Conservation (phyloP, 768 basidiomycete species). For the Xerocomellus intermedius region DNA sequence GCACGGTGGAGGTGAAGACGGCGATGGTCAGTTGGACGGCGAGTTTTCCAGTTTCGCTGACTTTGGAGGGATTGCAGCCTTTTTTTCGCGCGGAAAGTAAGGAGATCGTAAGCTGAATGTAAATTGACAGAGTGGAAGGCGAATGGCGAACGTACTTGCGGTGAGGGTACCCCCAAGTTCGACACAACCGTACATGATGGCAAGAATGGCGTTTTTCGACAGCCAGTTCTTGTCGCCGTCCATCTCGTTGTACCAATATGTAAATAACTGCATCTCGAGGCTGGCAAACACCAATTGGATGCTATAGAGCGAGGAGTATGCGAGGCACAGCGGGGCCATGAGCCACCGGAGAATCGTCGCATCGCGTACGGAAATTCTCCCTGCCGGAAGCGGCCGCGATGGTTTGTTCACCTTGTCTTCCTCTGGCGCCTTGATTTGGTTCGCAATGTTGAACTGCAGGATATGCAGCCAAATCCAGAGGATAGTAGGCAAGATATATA, state of each 20-base stretch:
- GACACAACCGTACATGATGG: conserved; percentile 36
- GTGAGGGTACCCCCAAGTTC: conserved; percentile 39
- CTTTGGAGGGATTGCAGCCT: conserved; percentile 22
- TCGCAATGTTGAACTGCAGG: conserved; percentile 44
- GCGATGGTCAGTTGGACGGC: conserved; percentile 37
- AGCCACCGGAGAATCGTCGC: conserved; percentile 39
- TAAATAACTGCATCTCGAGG: conserved; percentile 32
- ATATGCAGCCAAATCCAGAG: conserved; percentile 48
- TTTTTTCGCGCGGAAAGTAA: background rate
- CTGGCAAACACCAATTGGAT: conserved; percentile 33
- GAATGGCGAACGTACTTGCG: conserved; percentile 29
- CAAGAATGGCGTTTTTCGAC: conserved; percentile 39
- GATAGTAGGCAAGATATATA: conserved; percentile 26
- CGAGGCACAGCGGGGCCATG: conserved; percentile 34
- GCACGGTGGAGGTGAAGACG: conserved; percentile 46
- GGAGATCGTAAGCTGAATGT: background rate
- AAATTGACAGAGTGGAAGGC: no score
- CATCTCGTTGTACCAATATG: conserved; percentile 40
- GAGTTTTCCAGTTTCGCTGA: conserved; percentile 30
- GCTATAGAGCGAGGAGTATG: conserved; percentile 35
- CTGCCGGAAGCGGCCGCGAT: conserved; percentile 44
- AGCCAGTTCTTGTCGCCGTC: conserved; percentile 39
- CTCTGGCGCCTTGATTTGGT: conserved; percentile 40
- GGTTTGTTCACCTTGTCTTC: conserved; percentile 48
- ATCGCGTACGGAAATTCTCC: conserved; percentile 36